phyloP scores from a whole-genome alignment of 176 grass and related monocot genomes.

The Carex littledalei region DNA sequence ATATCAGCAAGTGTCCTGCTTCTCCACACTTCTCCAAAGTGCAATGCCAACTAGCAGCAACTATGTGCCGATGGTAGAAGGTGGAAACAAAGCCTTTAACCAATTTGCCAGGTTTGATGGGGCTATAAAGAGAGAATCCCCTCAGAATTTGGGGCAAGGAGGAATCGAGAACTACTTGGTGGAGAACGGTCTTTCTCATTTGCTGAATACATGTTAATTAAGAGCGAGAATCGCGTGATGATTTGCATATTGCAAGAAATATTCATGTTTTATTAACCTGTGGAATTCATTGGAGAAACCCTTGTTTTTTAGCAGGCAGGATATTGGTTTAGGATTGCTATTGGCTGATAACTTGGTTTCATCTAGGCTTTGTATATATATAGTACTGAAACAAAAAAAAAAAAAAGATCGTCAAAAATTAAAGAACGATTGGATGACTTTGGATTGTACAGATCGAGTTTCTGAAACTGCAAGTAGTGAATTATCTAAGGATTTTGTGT shows the following conservation, averaged over 20 bases:
- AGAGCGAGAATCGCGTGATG: neutral
- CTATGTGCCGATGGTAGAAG: slow-evolving; percentile 22
- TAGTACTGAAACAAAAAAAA: slow-evolving; percentile 6
- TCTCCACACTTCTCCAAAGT: slow-evolving; percentile 53
- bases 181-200: slow-evolving; percentile 59
- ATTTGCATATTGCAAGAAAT: neutral
- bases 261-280: slow-evolving; percentile 1
- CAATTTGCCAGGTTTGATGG: slow-evolving; percentile 61
- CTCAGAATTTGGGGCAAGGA: slow-evolving; percentile 45
- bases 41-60: neutral
- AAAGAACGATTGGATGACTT: slow-evolving; percentile 20
- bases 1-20: slow-evolving; percentile 90
- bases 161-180: slow-evolving; percentile 56
- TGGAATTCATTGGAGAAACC: slow-evolving; percentile 13
- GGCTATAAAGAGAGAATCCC: slow-evolving; percentile 51
- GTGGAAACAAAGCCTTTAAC: slow-evolving; percentile 39
- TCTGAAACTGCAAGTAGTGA: neutral
- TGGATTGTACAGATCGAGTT: slow-evolving; percentile 33
- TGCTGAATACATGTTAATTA: slow-evolving; percentile 52
- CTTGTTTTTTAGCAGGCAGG: neutral
- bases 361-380: slow-evolving; percentile 26
- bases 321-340: neutral
- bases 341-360: neutral
- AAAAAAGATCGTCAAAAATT: slow-evolving; percentile 7
- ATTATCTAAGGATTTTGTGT: neutral